phyloP scores from a whole-genome alignment of 805 yeast species.

The Ogataea philodendri region DNA sequence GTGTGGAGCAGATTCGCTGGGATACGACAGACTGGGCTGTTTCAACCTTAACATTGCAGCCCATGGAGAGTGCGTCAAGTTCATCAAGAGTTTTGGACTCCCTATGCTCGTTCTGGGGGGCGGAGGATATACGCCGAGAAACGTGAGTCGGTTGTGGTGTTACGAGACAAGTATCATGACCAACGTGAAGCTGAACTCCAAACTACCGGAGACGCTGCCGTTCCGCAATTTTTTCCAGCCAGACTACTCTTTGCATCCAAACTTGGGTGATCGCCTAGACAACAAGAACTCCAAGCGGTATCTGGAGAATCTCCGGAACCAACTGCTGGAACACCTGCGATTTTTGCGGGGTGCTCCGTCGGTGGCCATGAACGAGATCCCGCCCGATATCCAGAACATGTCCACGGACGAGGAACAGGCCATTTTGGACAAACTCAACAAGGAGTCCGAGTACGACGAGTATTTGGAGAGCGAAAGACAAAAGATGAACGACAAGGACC shows the following conservation, averaged over 20 bases:
- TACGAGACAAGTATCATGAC: constrained; percentile 90
- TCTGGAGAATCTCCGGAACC: constrained; percentile 72
- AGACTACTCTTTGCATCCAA: constrained; percentile 85
- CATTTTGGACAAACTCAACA: constrained; percentile 35
- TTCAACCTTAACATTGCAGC: constrained; percentile 90
- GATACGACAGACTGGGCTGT: constrained; percentile 91
- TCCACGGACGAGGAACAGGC: constrained; percentile 44
- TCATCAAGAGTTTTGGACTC: constrained; percentile 80
- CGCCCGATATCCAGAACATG: constrained; percentile 56
- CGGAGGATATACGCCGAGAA: constrained; percentile 96
- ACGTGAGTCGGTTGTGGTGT: constrained; percentile 93
- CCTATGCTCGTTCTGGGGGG: constrained; percentile 95
- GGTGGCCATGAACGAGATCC: constrained; percentile 87
- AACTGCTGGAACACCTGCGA: constrained; percentile 77
- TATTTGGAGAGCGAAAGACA: constrained; percentile 37
- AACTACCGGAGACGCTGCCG: constrained; percentile 71
- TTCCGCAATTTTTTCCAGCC: constrained; percentile 85
- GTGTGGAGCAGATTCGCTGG: constrained; percentile 96
- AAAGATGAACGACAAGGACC: constrained; percentile 39
- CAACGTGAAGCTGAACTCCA: constrained; percentile 71
- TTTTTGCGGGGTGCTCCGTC: constrained; percentile 89
- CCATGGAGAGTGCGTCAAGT: constrained; percentile 93
- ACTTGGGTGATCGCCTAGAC: constrained; percentile 72
- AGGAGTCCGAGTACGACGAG: constrained; percentile 36
- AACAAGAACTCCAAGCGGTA: constrained; percentile 83